Base-by-base conservation (phyloP, 352 stramenopile genomes). In the Globisporangium sylvaticum region DNA sequence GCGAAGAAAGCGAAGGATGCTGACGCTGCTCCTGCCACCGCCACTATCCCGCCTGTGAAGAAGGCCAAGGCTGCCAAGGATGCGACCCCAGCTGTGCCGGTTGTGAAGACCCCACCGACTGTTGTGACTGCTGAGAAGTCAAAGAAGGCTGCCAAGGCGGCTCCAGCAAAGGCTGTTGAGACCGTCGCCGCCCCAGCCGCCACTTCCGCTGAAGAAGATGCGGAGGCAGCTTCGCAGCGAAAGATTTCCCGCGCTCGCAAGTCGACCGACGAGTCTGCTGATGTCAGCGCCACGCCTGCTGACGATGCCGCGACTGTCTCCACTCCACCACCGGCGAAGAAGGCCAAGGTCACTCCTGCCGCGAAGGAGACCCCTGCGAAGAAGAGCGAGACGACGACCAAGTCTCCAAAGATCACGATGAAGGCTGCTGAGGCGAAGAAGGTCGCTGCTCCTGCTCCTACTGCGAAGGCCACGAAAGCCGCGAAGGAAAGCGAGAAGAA, bases 401-500 rank as follows among this genome's bases (percentile, higher is more conserved):
- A 67, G 52, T 62, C 53, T n/a, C 31, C 62, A 10, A 55, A 67
- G 37, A 27, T 24, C 14, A 56, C 58, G 22, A 25, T 54, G 25
- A 64, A 64, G n/a, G 53, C 50, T 24, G 53, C 59, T 34, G 48
- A 58, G 14, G 31, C 58, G 22, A 72, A 72, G 54, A 61, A 69
- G 55, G 42, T 29, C 10, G 58, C 44, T 10, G 9, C 54, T 27
- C 22, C 42, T 48, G 31, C 59, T 20, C 75, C 81, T 54, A 9
- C 62, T 31, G 34, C 60, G 18, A 71, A 70, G 64, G 14, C 27
- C n/a, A 64, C 60, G 8, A 71, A 76, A 27, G 39, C 70, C n/a
- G 71, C 76, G 54, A 72, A 78, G 56, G 55, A 37, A 2, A 14
- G 29, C 0, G 54, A 73, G 48, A 77, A 77, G 62, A 8, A 71